Conservation (phyloP, 2,329 filamentous ascomycete genomes). For the Fusarium heterosporum region DNA sequence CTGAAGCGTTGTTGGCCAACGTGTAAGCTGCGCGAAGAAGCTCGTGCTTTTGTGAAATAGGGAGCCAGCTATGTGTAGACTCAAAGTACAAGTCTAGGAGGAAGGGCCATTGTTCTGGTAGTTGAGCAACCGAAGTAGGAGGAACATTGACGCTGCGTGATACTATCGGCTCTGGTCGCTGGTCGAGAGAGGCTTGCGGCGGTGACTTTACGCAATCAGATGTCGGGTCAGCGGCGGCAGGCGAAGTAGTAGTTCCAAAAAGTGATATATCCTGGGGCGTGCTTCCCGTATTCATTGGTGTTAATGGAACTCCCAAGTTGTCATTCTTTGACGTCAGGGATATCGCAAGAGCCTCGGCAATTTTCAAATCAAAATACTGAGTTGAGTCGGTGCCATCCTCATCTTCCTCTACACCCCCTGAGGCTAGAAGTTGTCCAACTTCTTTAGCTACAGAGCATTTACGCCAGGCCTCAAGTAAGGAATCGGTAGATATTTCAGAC, state of each 20-base stretch:
- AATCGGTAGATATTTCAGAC: not conserved
- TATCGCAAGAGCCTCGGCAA: not conserved
- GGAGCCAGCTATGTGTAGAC: conserved; percentile 13
- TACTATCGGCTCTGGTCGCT: accelerated
- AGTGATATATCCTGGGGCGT: not conserved
- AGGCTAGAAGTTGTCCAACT: not conserved
- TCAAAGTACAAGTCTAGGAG: conserved; percentile 13
- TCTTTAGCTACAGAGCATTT: not conserved
- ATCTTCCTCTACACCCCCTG: not conserved
- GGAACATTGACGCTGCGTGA: accelerated
- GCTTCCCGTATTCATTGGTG: not conserved
- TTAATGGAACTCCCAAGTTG: not conserved
- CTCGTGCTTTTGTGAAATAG: conserved; percentile 13
- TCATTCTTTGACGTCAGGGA: not conserved
- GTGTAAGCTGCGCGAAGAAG: conserved; percentile 11
- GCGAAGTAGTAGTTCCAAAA: not conserved
- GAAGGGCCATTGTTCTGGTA: conserved; percentile 11
- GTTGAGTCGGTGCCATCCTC: conserved; percentile 8
- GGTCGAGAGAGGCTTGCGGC: accelerated
- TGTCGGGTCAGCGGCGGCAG: accelerated
- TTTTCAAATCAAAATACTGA: conserved; percentile 2
- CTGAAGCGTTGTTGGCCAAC: accelerated
- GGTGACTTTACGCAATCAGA: too few species aligned
- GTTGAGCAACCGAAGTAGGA: not conserved
- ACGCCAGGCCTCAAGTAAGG: conserved; percentile 12